Conservation (phyloP, 2,329 filamentous ascomycete species). For the Cladosporium sp. region DNA sequence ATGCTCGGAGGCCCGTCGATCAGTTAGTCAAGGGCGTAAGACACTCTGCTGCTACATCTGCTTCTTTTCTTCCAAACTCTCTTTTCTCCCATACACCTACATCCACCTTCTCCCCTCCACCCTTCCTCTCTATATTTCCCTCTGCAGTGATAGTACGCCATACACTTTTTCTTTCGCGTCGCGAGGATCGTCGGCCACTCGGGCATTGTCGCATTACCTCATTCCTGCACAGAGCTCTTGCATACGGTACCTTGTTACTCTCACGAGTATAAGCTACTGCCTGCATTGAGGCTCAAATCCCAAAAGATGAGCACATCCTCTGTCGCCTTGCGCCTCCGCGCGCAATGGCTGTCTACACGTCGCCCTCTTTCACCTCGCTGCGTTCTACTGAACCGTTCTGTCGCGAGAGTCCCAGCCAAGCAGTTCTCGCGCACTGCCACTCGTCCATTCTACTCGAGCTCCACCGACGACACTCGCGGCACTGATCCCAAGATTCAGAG, state of each 20-base stretch:
- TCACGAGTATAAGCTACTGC: not conserved
- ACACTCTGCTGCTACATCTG: not conserved
- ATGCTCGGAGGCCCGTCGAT: constrained; percentile 1
- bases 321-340: constrained; percentile 27
- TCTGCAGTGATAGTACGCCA: not conserved
- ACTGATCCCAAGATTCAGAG: constrained; percentile 23
- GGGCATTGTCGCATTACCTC: not conserved
- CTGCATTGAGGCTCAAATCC: constrained; percentile 6
- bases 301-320: constrained; percentile 14
- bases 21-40: constrained; percentile 10
- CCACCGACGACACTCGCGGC: constrained; percentile 22
- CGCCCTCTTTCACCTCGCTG: constrained; percentile 28
- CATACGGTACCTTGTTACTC: not conserved
- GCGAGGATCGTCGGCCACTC: not conserved
- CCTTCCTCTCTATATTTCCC: not conserved
- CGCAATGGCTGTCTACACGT: constrained; percentile 31
- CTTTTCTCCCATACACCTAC: not conserved
- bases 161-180: not conserved
- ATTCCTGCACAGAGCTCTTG: not conserved
- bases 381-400: constrained; percentile 19
- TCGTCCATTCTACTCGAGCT: constrained; percentile 29
- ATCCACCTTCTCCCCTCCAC: too few species aligned
- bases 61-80: not conserved
- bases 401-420: not conserved
- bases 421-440: constrained; percentile 8